Base-by-base conservation (phyloP, 2,329 filamentous ascomycete species). In the Fusarium brevicatenulatum region DNA sequence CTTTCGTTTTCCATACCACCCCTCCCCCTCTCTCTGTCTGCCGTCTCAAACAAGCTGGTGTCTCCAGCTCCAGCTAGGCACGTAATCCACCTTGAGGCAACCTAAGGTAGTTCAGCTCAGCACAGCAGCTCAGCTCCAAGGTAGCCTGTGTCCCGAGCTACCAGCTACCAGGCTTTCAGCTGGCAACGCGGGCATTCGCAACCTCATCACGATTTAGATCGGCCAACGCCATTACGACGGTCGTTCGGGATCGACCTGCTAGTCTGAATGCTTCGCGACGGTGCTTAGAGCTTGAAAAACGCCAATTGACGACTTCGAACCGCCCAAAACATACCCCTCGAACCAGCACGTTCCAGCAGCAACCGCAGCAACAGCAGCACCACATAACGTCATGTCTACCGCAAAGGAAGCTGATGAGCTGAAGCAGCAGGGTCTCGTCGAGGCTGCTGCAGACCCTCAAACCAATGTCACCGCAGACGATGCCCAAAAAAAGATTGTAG, bases 341-440 rank as follows among this genome's bases (percentile, higher is more conserved):
- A 54, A 60, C 43, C n/a, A 73, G 50, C 63, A 58, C 72, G 42
- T 68, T 70, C 34, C 59, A 56, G 49, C 42, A 55, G 54, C 60
- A 65, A 64, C 65, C 44, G 67, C 47, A 61, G 68, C 58, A 59
- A 70, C 73, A 25, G 70, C 71, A 62, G 63, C 50, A 64, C 36
- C 25, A 47, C 52, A 66, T 58, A 71, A 64, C 73, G 73, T 72
- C 72, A 83, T 83, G 81, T 79, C 81, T 63, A 76, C 76, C 76
- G 77, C 80, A 61, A 77, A 73, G 70, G 78, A 81, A 72, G 76
- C 79, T 54, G 76, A 59, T 67, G 94, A 97, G 88, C 88, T 94
- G 82, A 97, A 95, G 89, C 88, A 91, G 81, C 91, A 97, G 83
- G 93, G 91, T 73, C 92, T 91, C 73, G 85, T 95, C 68, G 93